phyloP scores from a whole-genome alignment of 2,329 filamentous ascomycete genomes.

The Cryphonectria naterciae region DNA sequence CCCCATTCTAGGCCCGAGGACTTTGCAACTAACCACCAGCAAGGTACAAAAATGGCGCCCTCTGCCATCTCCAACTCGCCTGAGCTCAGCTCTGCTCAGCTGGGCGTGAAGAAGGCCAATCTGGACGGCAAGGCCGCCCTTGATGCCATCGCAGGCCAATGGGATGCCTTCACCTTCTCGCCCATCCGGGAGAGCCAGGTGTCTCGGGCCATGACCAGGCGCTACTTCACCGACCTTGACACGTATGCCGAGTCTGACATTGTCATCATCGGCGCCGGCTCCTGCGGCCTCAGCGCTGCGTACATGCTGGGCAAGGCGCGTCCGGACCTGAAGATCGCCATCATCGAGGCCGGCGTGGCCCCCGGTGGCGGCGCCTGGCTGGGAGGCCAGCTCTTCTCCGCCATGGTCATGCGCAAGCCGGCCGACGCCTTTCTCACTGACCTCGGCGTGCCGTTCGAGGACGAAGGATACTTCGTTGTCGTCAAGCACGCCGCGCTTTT shows the following conservation, averaged over 20 bases:
- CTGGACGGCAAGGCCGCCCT: slow-evolving; percentile 58
- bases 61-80: slow-evolving; percentile 64
- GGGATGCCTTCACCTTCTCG: slow-evolving; percentile 80
- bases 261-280: slow-evolving; percentile 90
- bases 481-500: slow-evolving; percentile 94
- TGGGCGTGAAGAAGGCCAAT: slow-evolving; percentile 44
- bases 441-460: slow-evolving; percentile 82
- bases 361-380: slow-evolving; percentile 92
- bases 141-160: slow-evolving; percentile 72
- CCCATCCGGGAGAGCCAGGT: slow-evolving; percentile 92
- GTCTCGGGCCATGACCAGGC: slow-evolving; percentile 88
- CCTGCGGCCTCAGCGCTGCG: slow-evolving; percentile 82
- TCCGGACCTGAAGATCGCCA: slow-evolving; percentile 88
- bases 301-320: slow-evolving; percentile 83
- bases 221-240: slow-evolving; percentile 91
- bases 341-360: slow-evolving; percentile 85
- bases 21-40: slow-evolving; percentile 42
- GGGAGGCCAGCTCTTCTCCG: slow-evolving; percentile 90
- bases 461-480: slow-evolving; percentile 86
- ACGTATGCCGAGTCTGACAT: slow-evolving; percentile 90
- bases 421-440: slow-evolving; percentile 83
- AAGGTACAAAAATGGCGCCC: slow-evolving; percentile 71
- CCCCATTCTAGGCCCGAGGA: slow-evolving; percentile 41
- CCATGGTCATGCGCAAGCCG: slow-evolving; percentile 94
- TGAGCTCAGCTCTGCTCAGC: slow-evolving; percentile 44